phyloP scores from a whole-genome alignment of 2,329 filamentous ascomycete species.

The Fusarium haematococcum region DNA sequence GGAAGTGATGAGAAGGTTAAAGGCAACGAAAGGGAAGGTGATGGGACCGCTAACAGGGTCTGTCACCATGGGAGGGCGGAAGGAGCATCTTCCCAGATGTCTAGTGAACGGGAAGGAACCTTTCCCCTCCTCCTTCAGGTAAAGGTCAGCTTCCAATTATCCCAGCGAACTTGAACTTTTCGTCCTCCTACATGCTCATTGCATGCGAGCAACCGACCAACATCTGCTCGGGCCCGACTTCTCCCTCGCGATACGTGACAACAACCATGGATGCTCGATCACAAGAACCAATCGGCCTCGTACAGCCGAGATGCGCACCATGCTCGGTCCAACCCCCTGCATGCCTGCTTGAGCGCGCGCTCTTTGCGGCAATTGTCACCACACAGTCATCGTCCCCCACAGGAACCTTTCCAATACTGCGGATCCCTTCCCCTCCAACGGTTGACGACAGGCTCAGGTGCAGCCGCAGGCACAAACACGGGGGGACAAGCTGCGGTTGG shows the following conservation, averaged over 20 bases:
- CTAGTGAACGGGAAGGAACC: background rate
- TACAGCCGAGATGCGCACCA: constrained; percentile 11
- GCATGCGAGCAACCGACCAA: constrained; percentile 1
- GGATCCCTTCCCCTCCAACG: constrained; percentile 35
- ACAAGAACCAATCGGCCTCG: background rate
- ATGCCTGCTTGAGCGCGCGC: constrained; percentile 26
- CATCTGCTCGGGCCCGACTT: background rate
- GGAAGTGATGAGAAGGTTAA: constrained; percentile 7
- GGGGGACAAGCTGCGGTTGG: constrained; percentile 9
- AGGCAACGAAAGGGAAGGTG: constrained; percentile 5
- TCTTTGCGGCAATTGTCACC: constrained; percentile 30
- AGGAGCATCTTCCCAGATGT: constrained; percentile 2
- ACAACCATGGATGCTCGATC: background rate
- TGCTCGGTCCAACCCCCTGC: constrained; percentile 6
- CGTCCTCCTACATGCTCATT: background rate
- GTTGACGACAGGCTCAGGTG: constrained; percentile 31
- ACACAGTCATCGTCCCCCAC: constrained; percentile 26
- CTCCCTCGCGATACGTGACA: background rate
- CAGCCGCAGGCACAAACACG: constrained; percentile 9
- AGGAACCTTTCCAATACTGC: constrained; percentile 28
- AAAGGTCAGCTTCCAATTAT: background rate
- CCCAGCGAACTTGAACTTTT: background rate
- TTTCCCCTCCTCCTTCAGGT: background rate
- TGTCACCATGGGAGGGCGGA: background rate
- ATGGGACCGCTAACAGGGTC: background rate